A percentile compares a stretch with the other conserved stretches of the same genome.
These are phyloP conservation scores for Colletotrichum sp. DNA, from an alignment of 2,329 filamentous ascomycete species.

Conservation along the genomic window DNA sequence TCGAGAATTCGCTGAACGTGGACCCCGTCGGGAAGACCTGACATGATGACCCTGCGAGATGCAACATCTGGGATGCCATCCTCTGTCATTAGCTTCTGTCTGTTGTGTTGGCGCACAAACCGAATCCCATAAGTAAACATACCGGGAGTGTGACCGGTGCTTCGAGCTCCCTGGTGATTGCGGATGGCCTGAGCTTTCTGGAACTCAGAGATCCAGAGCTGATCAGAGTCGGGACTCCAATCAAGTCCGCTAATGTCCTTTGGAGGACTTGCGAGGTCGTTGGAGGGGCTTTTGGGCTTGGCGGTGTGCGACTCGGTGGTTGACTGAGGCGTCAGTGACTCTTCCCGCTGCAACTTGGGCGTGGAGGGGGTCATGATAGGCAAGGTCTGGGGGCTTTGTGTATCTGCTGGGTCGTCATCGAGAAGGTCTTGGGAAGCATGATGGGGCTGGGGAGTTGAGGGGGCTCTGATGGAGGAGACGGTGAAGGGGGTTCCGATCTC, in stretches of 20 bases:
- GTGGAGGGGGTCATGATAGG: neutral
- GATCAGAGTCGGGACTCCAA: neutral
- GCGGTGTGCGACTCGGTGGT: neutral
- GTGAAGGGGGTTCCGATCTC: neutral
- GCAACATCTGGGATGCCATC: neutral
- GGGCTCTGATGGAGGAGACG: neutral
- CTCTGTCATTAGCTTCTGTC: neutral
- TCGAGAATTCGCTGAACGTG: conserved; percentile 11
- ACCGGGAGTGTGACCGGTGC: neutral
- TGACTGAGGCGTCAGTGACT: neutral
- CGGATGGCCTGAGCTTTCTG: neutral
- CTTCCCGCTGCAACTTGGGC: neutral
- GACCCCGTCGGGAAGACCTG: neutral
- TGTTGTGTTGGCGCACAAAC: neutral
- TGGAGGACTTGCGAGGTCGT: neutral
- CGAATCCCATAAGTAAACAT: conserved; percentile 17
- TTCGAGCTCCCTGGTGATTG: neutral
- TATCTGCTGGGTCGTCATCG: neutral
- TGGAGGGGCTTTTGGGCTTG: neutral
- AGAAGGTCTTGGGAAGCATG: neutral
- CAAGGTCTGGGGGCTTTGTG: neutral
- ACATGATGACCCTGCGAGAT: conserved; percentile 15
- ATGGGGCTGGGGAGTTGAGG: neutral
- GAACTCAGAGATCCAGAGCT: neutral
- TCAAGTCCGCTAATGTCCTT: neutral